Base-by-base conservation (phyloP, 331 rosid genomes). In the Quercus phellos region DNA sequence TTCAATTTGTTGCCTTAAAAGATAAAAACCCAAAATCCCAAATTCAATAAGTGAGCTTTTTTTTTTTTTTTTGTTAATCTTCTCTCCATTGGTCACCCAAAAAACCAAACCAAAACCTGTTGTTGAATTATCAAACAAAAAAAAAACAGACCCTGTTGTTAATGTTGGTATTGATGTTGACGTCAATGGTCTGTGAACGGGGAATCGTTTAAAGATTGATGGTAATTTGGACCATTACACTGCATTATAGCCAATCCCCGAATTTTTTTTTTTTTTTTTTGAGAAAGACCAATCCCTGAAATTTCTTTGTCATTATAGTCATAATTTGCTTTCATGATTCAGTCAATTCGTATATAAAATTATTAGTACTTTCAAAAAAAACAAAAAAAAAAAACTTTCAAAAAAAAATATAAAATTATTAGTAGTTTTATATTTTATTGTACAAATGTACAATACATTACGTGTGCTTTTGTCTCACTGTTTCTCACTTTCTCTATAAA, bases 401-500 rank as follows among this genome's bases (percentile, higher is more conserved):
- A 24, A 24, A 5, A 8, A 35, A 38, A 29, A 53, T 8, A 6
- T 22, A 5, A 8, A 35, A 38, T 3, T 46, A 46, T 10, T 46
- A 46, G 9, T 17, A 30, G 32, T 6, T 43, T 17, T 24, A 17
- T 18, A 4, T 22, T 4, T 32, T 71, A 66, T 64, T 63, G 67
- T 6, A 16, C 55, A 50, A 58, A 68, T 24, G 34, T 54, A 22
- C 4, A 26, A 19, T 0, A 51, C 43, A 5, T 82, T 34, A 42
- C 92, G 89, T 87, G 83, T 78, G 19, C 19, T 12, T 30, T 60
- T 60, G 13, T 61, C 14, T 73, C 76, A 75, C 68, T 73, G 58
- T 82, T 76, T 24, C 76, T 77, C 63, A 75, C 50, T 79, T 78
- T 19, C 26, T 77, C 82, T 90, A 84, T 87, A 90, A 78, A 82